Evolutionary conservation across 2,329 filamentous ascomycete species (phyloP).

Genomic region (Aureobasidium sp.): DNA sequence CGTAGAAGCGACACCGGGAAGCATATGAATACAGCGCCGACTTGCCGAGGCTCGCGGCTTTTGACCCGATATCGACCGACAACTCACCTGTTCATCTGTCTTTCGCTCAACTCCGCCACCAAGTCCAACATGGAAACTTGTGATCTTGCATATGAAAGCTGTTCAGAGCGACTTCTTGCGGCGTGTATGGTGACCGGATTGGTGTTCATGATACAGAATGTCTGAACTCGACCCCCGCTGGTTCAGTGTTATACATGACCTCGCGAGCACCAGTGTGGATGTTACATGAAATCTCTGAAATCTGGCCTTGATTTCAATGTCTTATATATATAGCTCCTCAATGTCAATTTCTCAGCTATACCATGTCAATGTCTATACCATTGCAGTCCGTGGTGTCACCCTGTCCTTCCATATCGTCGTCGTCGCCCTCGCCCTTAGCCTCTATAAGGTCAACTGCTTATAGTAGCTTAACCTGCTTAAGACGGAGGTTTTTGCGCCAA

Average conservation of each 20-base stretch:
- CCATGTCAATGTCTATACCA: too few relatives aligned
- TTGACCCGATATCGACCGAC: constrained; percentile 2
- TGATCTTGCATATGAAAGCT: neutral
- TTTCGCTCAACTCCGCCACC: neutral
- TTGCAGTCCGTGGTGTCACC: too few relatives aligned
- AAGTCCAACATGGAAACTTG: neutral
- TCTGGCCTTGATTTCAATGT: too few relatives aligned
- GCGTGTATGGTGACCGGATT: neutral
- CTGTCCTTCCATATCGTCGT: too few relatives aligned
- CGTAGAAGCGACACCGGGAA: neutral
- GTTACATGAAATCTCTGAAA: too few relatives aligned
- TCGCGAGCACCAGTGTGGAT: neutral
- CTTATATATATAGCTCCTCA: too few relatives aligned
- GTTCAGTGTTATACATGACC: neutral
- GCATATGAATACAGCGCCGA: neutral
- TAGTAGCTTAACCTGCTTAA: too few relatives aligned
- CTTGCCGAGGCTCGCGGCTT: constrained; percentile 5
- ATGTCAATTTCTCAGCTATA: too few relatives aligned
- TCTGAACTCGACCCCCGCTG: neutral
- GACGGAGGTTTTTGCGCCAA: too few relatives aligned
- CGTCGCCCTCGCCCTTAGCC: too few relatives aligned
- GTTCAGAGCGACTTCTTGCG: neutral
- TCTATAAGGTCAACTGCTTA: too few relatives aligned
- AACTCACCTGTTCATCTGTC: constrained; percentile 2
- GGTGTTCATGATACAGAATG: too few relatives aligned